Conservation (phyloP, 2,329 filamentous ascomycete genomes). For the Didymella pomorum region DNA sequence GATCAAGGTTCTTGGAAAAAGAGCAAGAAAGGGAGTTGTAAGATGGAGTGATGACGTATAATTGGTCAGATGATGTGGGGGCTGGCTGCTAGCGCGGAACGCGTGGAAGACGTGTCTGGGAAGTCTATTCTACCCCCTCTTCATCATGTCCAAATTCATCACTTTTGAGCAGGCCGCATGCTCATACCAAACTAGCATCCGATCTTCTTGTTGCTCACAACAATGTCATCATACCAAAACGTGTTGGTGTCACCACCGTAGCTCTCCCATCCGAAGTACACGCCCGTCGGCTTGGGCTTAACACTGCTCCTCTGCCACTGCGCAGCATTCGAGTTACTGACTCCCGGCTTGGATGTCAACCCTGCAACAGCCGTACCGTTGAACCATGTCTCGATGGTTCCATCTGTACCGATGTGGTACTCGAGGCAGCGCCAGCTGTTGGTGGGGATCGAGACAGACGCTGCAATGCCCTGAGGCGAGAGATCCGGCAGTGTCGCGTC, state of each 20-base stretch:
- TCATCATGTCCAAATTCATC: no score
- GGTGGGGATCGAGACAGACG: conserved; percentile 61
- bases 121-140: no score
- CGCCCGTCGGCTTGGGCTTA: conserved; percentile 62
- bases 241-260: conserved; percentile 69
- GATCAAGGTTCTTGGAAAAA: no score
- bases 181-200: conserved; percentile 52
- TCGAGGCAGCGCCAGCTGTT: conserved; percentile 67
- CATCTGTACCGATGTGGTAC: conserved; percentile 66
- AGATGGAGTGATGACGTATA: not conserved
- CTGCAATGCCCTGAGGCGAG: conserved; percentile 65
- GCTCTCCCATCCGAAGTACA: conserved; percentile 71
- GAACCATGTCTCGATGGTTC: conserved; percentile 68
- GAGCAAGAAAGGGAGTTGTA: not conserved
- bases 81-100: not conserved
- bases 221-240: conserved; percentile 70
- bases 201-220: conserved; percentile 57
- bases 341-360: conserved; percentile 59
- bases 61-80: conserved; percentile 5
- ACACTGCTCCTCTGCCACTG: conserved; percentile 62
- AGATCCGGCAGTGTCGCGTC: conserved; percentile 69
- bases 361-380: conserved; percentile 62
- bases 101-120: not conserved
- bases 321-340: conserved; percentile 60
- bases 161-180: not conserved